Evolutionary conservation across 441 rosid genomes (phyloP), one percentile per base, ranked within the genome.

Genomic region (Adansonia grandidieri): DNA sequence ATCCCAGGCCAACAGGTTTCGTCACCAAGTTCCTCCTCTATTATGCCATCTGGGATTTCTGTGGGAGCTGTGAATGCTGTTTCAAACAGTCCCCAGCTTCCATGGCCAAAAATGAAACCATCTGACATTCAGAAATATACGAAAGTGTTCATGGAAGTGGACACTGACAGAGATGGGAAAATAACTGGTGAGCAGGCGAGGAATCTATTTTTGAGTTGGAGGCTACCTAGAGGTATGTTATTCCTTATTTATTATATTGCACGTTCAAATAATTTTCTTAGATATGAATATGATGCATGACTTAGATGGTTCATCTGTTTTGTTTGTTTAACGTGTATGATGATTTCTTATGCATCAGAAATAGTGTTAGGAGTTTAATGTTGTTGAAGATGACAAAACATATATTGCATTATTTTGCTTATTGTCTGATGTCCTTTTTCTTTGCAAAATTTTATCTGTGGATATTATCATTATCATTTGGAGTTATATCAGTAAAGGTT

Each of bases 161-260:
- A 95, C 84, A 87, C 86, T 10, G 98, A 95, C 79, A 87, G 94
- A 84, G 98, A 95, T 91, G 98, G 98, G 70, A 93, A 87, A 88
- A 91, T 95, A 80, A 92, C 90, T 65, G 98, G 98, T 51, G 96
- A 93, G 86, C 91, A 95, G 89, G 98, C 98, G 47, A 88, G 91
- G 79, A 90, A 93, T 88, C 86, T 95, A 58, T 95, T 95, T 81
- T 86, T 93, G 83, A 95, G 98, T 86, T 93, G 98, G 98, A 91
- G 93, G 87, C 86, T 95, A 76, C 98, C 98, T 61, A 90, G 98
- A 89, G 98, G 98, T 95, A 86, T 80, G 17, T 63, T 32, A 14
- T 40, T 63, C 37, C 45, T 71, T 40, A 47, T 84, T 78, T 69
- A 3, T 28, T n/a, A 74, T 67, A 44, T 48, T 42, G 48, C 40